A percentile compares a stretch with the other conserved stretches of the same genome.
Conservation (phyloP, 2,329 filamentous ascomycete species). For the Ceratocystis papillata region DNA sequence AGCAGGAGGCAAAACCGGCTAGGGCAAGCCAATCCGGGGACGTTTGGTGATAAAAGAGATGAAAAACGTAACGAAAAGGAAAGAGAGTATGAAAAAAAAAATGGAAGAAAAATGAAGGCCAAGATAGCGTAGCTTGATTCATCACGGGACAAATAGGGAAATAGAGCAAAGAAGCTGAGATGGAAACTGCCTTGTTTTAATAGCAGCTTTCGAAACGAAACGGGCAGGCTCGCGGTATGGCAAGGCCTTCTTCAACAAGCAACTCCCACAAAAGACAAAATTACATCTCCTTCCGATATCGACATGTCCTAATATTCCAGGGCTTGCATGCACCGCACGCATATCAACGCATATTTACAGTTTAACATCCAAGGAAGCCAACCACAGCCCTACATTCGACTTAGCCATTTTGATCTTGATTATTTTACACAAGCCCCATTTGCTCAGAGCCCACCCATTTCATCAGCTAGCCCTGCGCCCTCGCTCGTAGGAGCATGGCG, state of each 20-base stretch:
- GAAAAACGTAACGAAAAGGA: background rate
- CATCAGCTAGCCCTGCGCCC: background rate
- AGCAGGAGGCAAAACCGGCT: background rate
- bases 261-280: background rate
- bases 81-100: background rate
- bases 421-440: background rate
- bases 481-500: background rate
- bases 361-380: background rate
- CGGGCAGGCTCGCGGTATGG: background rate
- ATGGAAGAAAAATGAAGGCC: background rate
- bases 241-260: background rate
- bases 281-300: no score
- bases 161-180: background rate
- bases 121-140: no score
- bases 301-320: background rate
- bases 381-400: background rate
- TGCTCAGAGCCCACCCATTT: background rate
- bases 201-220: conserved; percentile 9
- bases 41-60: background rate
- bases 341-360: no score
- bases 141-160: background rate
- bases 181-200: conserved; percentile 2
- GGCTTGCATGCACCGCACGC: background rate
- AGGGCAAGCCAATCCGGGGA: background rate
- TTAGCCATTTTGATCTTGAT: no score